phyloP scores from a whole-genome alignment of 2,329 filamentous ascomycete species.

The Epichloe amarillans region DNA sequence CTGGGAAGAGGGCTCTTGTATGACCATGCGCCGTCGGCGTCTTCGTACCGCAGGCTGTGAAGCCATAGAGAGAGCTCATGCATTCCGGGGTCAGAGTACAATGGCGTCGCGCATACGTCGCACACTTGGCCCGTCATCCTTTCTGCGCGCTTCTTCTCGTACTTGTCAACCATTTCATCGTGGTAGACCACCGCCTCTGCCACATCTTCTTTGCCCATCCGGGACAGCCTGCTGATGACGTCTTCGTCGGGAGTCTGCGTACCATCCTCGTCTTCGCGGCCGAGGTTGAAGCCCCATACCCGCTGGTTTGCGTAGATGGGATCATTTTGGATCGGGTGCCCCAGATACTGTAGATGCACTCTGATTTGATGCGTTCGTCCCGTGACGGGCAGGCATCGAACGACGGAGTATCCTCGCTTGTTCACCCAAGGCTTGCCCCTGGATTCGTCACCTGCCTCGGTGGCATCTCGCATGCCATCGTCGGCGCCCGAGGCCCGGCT shows the following conservation, averaged over 20 bases:
- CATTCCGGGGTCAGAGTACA: slow-evolving; percentile 83
- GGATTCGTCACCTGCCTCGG: slow-evolving; percentile 7
- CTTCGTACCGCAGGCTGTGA: slow-evolving; percentile 83
- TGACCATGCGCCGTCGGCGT: slow-evolving; percentile 68
- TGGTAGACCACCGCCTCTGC: slow-evolving; percentile 87
- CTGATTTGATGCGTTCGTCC: slow-evolving; percentile 90
- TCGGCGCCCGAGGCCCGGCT: slow-evolving; percentile 10
- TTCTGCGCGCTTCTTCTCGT: slow-evolving; percentile 83
- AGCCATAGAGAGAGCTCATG: slow-evolving; percentile 91
- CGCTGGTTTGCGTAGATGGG: slow-evolving; percentile 92
- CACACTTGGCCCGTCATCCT: slow-evolving; percentile 82
- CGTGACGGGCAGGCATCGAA: slow-evolving; percentile 84
- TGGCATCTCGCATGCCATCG: not conserved
- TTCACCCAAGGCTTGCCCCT: slow-evolving; percentile 28
- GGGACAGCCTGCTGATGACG: slow-evolving; percentile 69
- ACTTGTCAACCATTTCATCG: slow-evolving; percentile 82
- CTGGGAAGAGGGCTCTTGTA: slow-evolving; percentile 73
- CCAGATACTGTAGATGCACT: slow-evolving; percentile 87
- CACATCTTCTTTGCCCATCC: slow-evolving; percentile 90
- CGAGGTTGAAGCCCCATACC: slow-evolving; percentile 77
- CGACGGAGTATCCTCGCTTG: slow-evolving; percentile 81
- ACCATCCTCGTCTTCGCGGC: slow-evolving; percentile 50
- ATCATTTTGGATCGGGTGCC: slow-evolving; percentile 92
- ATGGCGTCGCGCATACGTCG: slow-evolving; percentile 66
- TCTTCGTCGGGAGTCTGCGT: slow-evolving; percentile 69